These are phyloP conservation scores for Isabelozyma heimii DNA, from an alignment of 805 yeast genomes.

Conservation along the genomic window DNA sequence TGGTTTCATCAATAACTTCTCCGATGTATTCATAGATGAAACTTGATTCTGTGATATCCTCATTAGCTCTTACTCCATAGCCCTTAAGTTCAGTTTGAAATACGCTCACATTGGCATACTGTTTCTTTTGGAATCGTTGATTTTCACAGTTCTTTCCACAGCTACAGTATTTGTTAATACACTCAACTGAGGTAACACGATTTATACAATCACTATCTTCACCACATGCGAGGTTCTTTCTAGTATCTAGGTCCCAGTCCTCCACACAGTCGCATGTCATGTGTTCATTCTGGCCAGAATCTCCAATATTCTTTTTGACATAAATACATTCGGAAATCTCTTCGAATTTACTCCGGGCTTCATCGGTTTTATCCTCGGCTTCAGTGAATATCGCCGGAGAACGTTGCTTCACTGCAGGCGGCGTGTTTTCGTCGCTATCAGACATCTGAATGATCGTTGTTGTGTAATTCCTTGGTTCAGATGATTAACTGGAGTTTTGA, in stretches of 20 bases:
- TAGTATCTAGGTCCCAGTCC: constrained; percentile 37
- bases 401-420: background rate
- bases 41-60: constrained; percentile 53
- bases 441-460: background rate
- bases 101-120: constrained; percentile 77
- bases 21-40: constrained; percentile 93
- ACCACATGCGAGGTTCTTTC: constrained; percentile 68
- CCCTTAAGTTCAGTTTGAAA: constrained; percentile 84
- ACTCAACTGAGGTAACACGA: constrained; percentile 87
- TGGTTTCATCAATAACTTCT: constrained; percentile 80
- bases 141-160: constrained; percentile 84
- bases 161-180: constrained; percentile 62
- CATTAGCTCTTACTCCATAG: constrained; percentile 78
- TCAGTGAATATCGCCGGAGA: constrained; percentile 28
- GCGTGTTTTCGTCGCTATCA: background rate
- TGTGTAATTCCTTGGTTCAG: no score
- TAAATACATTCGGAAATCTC: constrained; percentile 62
- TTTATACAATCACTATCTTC: constrained; percentile 89
- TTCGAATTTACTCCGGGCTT: constrained; percentile 61
- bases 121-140: constrained; percentile 78
- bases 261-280: constrained; percentile 90
- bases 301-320: constrained; percentile 58
- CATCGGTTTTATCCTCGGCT: constrained; percentile 59
- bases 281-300: constrained; percentile 70
- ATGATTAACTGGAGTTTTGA: background rate